phyloP scores from a whole-genome alignment of 805 yeast species.

The Metschnikowia chrysomelidarum region DNA sequence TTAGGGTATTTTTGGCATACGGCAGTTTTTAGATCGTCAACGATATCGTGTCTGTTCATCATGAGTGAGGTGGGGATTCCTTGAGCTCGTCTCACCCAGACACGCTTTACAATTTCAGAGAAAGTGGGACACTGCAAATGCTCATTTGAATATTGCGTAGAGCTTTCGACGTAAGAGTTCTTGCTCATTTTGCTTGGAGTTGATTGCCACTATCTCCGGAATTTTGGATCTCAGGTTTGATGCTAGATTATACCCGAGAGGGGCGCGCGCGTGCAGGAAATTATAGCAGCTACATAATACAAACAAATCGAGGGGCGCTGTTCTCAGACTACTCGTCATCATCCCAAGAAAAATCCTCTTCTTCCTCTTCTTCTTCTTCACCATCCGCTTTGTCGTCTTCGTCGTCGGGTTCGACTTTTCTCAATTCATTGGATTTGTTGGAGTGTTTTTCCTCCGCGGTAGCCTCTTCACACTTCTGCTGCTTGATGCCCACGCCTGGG shows the following conservation, averaged over 20 bases:
- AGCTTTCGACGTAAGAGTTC: no score
- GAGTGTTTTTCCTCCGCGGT: no score
- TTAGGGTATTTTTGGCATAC: constrained; percentile 67
- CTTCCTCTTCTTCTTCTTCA: constrained; percentile 50
- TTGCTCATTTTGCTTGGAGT: no score
- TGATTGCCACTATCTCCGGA: no score
- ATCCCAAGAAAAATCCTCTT: constrained; percentile 10
- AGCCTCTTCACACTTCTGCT: no score
- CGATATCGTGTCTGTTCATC: constrained; percentile 59
- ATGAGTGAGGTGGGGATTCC: constrained; percentile 69
- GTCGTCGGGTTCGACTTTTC: constrained; percentile 37
- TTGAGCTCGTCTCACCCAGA: constrained; percentile 53
- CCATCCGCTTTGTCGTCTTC: constrained; percentile 54
- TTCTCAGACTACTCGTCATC: constrained; percentile 6
- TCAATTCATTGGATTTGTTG: constrained; percentile 20
- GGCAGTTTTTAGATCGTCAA: constrained; percentile 77
- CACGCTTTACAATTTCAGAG: constrained; percentile 26
- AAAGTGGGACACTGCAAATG: no score
- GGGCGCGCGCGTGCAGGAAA: constrained; percentile 1
- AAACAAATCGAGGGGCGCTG: constrained; percentile 1
- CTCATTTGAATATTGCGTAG: no score
- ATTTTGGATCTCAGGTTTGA: no score
- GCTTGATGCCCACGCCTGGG: no score
- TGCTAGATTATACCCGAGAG: no score
- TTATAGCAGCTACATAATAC: background rate